phyloP scores from a whole-genome alignment of 768 basidiomycete species.

The Lactifluus pinguis region DNA sequence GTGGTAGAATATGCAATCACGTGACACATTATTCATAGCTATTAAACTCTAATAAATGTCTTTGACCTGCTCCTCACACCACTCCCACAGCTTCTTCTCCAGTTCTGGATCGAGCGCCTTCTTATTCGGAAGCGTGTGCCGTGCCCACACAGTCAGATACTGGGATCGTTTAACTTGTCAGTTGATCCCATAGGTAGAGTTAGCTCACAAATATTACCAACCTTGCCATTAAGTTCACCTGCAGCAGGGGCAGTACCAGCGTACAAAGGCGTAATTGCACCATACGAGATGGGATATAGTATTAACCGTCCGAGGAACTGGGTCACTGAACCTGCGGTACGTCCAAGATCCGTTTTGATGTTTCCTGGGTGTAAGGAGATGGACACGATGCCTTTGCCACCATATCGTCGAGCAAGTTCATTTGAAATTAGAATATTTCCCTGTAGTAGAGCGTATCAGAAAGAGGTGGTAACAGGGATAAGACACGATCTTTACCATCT shows the following conservation, averaged over 20 bases:
- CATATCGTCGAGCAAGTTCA: conserved; percentile 36
- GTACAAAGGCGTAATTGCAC: conserved; percentile 14
- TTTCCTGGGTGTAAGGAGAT: conserved; percentile 31
- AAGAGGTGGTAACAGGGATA: neutral
- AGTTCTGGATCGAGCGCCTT: conserved; percentile 16
- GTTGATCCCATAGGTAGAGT: neutral
- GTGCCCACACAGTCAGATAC: conserved; percentile 26
- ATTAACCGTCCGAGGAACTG: neutral
- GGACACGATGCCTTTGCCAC: conserved; percentile 36
- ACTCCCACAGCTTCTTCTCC: conserved; percentile 24
- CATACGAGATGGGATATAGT: conserved; percentile 3
- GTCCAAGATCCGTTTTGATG: conserved; percentile 15
- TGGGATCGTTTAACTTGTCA: neutral
- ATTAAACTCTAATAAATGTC: no score
- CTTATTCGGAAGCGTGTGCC: conserved; percentile 14
- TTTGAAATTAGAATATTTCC: conserved; percentile 37
- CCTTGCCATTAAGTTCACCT: conserved; percentile 11
- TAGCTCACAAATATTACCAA: neutral
- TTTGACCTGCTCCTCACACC: conserved; percentile 25
- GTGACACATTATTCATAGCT: no score
- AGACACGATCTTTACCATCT: conserved; percentile 1
- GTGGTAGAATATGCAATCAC: neutral
- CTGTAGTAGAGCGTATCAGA: conserved; percentile 20
- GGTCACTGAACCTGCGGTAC: neutral
- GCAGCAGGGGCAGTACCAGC: conserved; percentile 14